Evolutionary conservation across 2,329 filamentous ascomycete genomes (phyloP).

Genomic region (Paradendryphiella salina): DNA sequence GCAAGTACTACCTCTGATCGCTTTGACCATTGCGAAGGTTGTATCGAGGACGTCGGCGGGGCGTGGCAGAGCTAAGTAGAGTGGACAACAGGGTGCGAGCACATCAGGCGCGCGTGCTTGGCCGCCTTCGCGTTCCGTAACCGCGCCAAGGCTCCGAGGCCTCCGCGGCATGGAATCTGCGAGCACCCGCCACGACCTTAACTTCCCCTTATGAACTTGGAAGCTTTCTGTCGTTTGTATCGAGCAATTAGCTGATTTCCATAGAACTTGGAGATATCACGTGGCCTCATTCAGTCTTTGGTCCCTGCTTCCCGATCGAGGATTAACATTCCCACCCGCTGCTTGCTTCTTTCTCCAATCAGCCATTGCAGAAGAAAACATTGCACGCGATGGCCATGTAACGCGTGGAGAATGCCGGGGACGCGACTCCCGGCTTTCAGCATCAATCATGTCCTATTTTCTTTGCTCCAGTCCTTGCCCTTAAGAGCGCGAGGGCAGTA

Average conservation of each 20-base stretch:
- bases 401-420: background rate
- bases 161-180: background rate
- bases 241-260: background rate
- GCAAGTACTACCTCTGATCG: conserved; percentile 55
- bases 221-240: background rate
- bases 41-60: conserved; percentile 6
- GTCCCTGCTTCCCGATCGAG: background rate
- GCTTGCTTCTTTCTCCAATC: conserved; percentile 1
- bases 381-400: background rate
- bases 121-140: conserved; percentile 5
- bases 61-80: conserved; percentile 5
- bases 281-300: background rate
- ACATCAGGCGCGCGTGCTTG: conserved; percentile 22
- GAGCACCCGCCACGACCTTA: background rate
- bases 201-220: background rate
- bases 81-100: conserved; percentile 35
- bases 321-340: background rate
- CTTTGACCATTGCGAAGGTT: conserved; percentile 57
- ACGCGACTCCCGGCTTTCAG: background rate
- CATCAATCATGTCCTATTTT: background rate
- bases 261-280: background rate
- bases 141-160: conserved; percentile 8
- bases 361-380: conserved; percentile 1
- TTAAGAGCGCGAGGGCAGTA: background rate
- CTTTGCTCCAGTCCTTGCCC: background rate